Evolutionary conservation across 805 yeast species (phyloP).

Genomic region (Millerago galiae): DNA sequence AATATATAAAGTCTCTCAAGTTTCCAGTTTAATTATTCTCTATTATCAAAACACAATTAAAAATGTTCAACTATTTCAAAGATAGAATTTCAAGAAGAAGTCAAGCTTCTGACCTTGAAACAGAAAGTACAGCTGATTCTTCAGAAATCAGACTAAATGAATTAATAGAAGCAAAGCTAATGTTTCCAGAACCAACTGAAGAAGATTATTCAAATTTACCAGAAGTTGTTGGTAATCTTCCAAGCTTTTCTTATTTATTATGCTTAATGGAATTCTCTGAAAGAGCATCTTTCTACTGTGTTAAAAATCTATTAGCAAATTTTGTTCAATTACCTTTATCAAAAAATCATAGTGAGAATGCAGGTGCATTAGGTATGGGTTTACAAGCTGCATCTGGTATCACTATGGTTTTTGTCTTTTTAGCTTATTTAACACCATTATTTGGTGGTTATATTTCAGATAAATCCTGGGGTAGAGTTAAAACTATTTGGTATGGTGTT

Average conservation of each 20-base stretch:
- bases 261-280: conserved; percentile 71
- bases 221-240: conserved; percentile 37
- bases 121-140: too few relatives aligned
- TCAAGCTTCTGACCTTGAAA: too few relatives aligned
- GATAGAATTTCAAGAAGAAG: too few relatives aligned
- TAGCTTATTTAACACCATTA: conserved; percentile 76
- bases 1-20: too few relatives aligned
- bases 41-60: too few relatives aligned
- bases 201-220: conserved; percentile 31
- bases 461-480: conserved; percentile 64
- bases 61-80: too few relatives aligned
- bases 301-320: conserved; percentile 68
- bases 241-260: conserved; percentile 42
- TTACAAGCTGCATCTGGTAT: conserved; percentile 62
- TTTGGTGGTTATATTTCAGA: conserved; percentile 72
- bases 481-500: conserved; percentile 55
- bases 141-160: too few relatives aligned
- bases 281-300: conserved; percentile 76
- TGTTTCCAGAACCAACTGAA: conserved; percentile 36
- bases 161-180: too few relatives aligned
- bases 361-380: conserved; percentile 59
- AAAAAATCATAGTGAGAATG: conserved; percentile 29
- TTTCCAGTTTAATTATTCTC: too few relatives aligned
- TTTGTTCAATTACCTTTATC: conserved; percentile 56
- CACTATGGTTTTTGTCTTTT: conserved; percentile 68